Evolutionary conservation across 805 yeast genomes (phyloP), one percentile per base, ranked within the genome.

Genomic region (Middelhovenomyces tepae): DNA sequence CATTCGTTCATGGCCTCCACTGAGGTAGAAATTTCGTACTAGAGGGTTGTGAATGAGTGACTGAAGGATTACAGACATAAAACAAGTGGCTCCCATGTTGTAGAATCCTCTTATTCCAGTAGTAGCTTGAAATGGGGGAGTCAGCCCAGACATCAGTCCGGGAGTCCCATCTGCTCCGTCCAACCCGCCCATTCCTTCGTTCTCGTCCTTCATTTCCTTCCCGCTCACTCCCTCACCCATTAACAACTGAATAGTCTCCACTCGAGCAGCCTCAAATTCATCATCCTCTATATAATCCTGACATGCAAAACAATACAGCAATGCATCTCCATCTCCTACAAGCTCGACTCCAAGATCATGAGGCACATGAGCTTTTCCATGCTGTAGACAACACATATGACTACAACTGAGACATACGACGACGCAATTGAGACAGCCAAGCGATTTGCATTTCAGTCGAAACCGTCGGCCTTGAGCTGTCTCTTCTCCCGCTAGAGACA

Each of bases 31-130:
- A 47, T 76, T 72, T 38, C 89, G 71, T 27, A 91, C 70, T 37
- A 84, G 66, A 5, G 98, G 97, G 51, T 91, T 91, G 55, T 91
- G 98, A 27, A 91, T 64, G 32, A 89, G 59, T 0, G 93, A 74
- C 60, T 91, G 99, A 25, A 91, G 58, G n/a, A 87, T 75, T 22
- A 89, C 80, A 45, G 94, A 82, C 84, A 91, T 89, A 60, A 85
- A 91, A 61, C 99, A 91, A 0, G 98, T 91, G 0, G 98, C 82
- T 0, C 99, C 99, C 77, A 89, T 75, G 54, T 89, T 89, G 32
- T 85, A 77, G 45, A 91, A 73, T 3, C 98, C 98, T 33, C 81
- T 70, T 14, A 91, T 61, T 0, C 96, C 97, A n/a, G 76, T 69
- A 4, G 73, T 64, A 1, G 87, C 79, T 21, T 15, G 28, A 13